Base-by-base conservation (phyloP, 73 alveolate species). In the Paramecium biaurelia region DNA sequence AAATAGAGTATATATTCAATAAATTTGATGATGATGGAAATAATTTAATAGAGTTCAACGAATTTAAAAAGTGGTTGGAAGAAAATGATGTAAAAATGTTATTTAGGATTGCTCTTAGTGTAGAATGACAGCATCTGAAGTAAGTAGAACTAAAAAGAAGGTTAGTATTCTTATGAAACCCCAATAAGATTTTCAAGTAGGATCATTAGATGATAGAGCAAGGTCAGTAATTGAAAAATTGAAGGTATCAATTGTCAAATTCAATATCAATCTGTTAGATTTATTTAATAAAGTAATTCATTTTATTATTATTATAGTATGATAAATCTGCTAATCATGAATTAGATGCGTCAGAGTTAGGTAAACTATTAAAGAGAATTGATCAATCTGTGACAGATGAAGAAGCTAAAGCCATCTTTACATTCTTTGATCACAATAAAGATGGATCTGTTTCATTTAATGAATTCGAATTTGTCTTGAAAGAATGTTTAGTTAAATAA, bases 1-100 rank as follows among this genome's bases (percentile, higher is more conserved):
- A 89, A 30, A 89, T 89, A 12, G 94, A 89, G 32, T 89, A 89
- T 32, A 89, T 89, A 7, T 89, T 89, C 41, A 89, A 89, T 30
- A 89, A 89, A 45, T 89, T 89, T 89, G 94, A 89, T 70, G 70
- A 59, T 26, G 94, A 89, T 43, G 94, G 94, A 38, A 82, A 89
- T 53, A 89, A 89, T 45, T 18, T 58, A 43, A 89, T 89, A 5
- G 94, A 89, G 30, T 89, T 89, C 30, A 89, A 76, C 18, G 94
- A 89, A 43, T 89, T 89, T 23, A 70, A 89, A 45, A 89, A 70
- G 26, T 89, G 94, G 94, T 11, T 89, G 5, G 94, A 89, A 47
- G 85, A 89, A 58, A 89, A 89, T 45, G 87, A 89, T 89, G 87
- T 89, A 63, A 86, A 47, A 0, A 30, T 34, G 8, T 32, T 74